Base-by-base conservation (phyloP, 2,329 filamentous ascomycete species). In the Penicillium sumatraense region DNA sequence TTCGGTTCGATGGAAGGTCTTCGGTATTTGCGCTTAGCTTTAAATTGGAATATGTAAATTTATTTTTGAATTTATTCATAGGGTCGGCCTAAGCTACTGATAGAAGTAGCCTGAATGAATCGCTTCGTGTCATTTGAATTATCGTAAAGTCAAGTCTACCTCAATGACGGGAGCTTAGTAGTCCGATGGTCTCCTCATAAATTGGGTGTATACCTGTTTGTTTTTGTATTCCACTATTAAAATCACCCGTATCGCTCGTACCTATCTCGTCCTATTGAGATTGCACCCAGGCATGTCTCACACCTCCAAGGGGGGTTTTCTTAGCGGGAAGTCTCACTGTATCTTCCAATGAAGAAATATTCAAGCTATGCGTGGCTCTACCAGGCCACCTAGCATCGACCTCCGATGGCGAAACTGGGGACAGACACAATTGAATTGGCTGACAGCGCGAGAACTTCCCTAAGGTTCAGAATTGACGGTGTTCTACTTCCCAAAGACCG, bases 51-150 rank as follows among this genome's bases (percentile, higher is more conserved):
- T 29, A 29, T 29, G 27, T 29, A 29, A 29, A 7, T 29, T 29
- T 29, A 29, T 29, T 29, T 29, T 29, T 2, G 13, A 29, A 9
- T 29, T 13, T 10, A 10, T 29, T 11, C 2, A 29, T 29, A 2
- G 6, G 27, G 13, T 29, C 27, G 4, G 27, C 27, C 27, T 29
- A 13, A 29, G 27, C 27, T 6, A 29, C 27, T 3, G 13, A 13
- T 7, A 29, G 3, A 38, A 36, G 33, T 16, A 36, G 20, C 24
- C 8, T 20, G 16, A 41, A 41, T 41, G 7, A 54, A 47, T 29
- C 46, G 40, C n/a, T 26, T 23, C 35, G 47, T 59, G 29, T 42
- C 50, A 49, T 49, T 52, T 49, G 13, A 45, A n/a, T n/a, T n/a
- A n/a, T n/a, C n/a, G n/a, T n/a, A n/a, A n/a, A n/a, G n/a, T n/a